A percentile compares a stretch with the other conserved stretches of the same genome.
phyloP scores from a whole-genome alignment of 768 basidiomycete genomes.

The Austroboletus festivus region DNA sequence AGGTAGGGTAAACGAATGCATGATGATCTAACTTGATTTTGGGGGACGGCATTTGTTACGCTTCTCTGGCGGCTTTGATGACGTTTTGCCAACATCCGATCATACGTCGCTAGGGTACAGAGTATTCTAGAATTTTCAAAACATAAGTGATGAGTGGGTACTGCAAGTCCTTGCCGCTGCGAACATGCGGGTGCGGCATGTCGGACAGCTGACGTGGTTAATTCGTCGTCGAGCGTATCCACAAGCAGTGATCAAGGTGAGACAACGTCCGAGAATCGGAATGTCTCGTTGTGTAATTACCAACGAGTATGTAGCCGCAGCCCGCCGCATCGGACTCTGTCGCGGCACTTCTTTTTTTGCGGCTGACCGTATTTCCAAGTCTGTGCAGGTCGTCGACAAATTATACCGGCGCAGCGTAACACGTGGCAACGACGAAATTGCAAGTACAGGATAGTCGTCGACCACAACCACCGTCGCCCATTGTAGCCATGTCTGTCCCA shows the following conservation, averaged over 20 bases:
- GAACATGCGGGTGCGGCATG: too few relatives aligned
- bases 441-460: background rate
- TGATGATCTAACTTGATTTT: slow-evolving; percentile 5
- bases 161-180: too few relatives aligned
- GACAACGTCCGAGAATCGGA: background rate
- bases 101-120: background rate
- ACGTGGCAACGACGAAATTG: slow-evolving; percentile 1
- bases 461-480: background rate
- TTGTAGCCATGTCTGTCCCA: slow-evolving; percentile 56
- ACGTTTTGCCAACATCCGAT: slow-evolving; percentile 2
- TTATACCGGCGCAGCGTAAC: slow-evolving; percentile 7
- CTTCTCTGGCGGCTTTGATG: slow-evolving; percentile 5
- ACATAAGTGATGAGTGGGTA: too few relatives aligned
- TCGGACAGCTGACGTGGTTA: too few relatives aligned
- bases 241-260: background rate
- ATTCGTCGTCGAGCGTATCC: too few relatives aligned
- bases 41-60: slow-evolving; percentile 5
- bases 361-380: too few relatives aligned
- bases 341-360: background rate
- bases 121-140: slow-evolving; percentile 4
- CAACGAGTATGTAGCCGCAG: too few relatives aligned
- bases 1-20: slow-evolving; percentile 7
- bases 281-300: background rate
- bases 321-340: background rate
- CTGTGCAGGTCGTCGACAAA: too few relatives aligned